Conservation (phyloP, 768 basidiomycete genomes). For the Pilatotrama ljubarskyi region DNA sequence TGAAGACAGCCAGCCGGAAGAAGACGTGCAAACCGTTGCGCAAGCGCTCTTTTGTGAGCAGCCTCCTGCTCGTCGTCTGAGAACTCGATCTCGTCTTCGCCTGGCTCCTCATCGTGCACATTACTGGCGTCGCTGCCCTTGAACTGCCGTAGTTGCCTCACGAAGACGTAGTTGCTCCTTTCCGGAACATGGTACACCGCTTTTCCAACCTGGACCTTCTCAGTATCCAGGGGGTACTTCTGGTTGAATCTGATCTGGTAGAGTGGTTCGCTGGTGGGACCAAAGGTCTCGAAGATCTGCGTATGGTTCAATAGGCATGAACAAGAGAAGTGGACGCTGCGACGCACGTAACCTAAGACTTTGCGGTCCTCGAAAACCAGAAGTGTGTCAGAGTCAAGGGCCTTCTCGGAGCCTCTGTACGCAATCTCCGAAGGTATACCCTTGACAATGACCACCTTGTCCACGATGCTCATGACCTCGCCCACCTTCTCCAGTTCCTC, state of each 20-base stretch:
- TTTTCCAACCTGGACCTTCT: constrained; percentile 53
- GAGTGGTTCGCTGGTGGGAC: constrained; percentile 85
- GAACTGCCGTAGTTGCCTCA: constrained; percentile 62
- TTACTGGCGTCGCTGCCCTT: constrained; percentile 96
- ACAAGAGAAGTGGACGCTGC: too few species aligned
- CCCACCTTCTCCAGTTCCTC: constrained; percentile 76
- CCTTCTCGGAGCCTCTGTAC: constrained; percentile 53
- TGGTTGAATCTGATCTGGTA: constrained; percentile 86
- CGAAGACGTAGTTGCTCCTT: constrained; percentile 82
- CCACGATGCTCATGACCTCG: constrained; percentile 73
- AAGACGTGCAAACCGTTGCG: constrained; percentile 33
- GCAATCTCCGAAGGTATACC: constrained; percentile 49
- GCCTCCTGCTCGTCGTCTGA: constrained; percentile 94
- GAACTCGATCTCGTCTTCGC: constrained; percentile 88
- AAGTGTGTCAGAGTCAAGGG: constrained; percentile 87
- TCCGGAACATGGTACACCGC: constrained; percentile 82
- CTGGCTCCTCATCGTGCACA: constrained; percentile 91
- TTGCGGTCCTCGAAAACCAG: constrained; percentile 87
- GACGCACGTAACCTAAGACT: constrained; percentile 86
- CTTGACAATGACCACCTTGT: constrained; percentile 70
- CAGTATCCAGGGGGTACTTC: constrained; percentile 58
- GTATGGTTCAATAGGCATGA: neutral
- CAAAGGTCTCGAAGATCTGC: constrained; percentile 87
- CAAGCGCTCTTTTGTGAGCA: constrained; percentile 61
- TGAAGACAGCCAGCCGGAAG: neutral